A percentile compares a stretch with the other conserved stretches of the same genome.
phyloP scores from a whole-genome alignment of 768 basidiomycete species.

The Lactifluus volemus region DNA sequence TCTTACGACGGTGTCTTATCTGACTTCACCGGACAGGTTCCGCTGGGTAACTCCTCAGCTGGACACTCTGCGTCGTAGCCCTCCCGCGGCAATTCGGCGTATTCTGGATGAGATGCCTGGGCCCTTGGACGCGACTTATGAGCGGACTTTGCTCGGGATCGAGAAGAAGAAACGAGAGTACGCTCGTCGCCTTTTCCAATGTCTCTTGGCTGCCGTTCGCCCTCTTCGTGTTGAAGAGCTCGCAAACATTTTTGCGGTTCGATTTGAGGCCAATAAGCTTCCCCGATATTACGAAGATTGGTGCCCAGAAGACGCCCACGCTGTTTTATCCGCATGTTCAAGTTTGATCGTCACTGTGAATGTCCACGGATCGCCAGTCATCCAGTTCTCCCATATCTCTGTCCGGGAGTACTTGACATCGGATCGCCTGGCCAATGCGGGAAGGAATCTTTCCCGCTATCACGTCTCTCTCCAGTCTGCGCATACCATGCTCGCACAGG shows the following conservation, averaged over 20 bases:
- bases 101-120: not conserved
- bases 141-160: not conserved
- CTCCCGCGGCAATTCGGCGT: not conserved
- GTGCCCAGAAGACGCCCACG: not conserved
- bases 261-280: not conserved
- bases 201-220: not conserved
- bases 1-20: too few species aligned
- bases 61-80: not conserved
- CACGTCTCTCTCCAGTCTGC: not conserved
- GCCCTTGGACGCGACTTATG: conserved; percentile 4
- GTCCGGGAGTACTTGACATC: conserved; percentile 8
- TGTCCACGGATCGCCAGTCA: not conserved
- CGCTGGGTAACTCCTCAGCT: conserved; percentile 1
- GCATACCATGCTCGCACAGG: not conserved
- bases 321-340: not conserved
- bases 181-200: conserved; percentile 2
- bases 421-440: not conserved
- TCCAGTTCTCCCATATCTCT: conserved; percentile 6
- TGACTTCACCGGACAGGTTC: not conserved
- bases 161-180: not conserved
- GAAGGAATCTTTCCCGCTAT: not conserved
- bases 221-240: conserved; percentile 8
- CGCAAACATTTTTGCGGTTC: not conserved
- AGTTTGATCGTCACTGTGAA: not conserved
- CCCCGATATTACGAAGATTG: not conserved